Evolutionary conservation across 78 protist genomes (phyloP), one percentile per base, ranked within the genome.

Genomic region (Speleostelium caveatum): DNA sequence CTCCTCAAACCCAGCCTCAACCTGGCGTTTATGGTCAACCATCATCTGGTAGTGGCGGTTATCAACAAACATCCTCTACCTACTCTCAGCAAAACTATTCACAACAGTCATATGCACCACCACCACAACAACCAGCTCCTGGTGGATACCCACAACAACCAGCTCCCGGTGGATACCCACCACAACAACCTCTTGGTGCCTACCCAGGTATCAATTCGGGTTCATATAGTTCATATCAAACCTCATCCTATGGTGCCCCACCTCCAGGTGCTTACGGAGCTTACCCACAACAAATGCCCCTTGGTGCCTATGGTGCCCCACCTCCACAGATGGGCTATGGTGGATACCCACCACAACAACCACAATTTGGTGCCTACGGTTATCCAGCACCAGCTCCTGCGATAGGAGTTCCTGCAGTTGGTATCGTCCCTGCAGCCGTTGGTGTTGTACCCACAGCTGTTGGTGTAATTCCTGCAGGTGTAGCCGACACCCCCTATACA

Each of bases 101-200:
- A 56, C 61, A 56, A 56, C 53, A 45, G 10, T 6, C n/a, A 45
- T 6, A 10, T 14, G 6, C 6, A 12, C 53, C 53, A 45, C 53
- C 53, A 45, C 53, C 6, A 45, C 53, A 45, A 10, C 53, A 45
- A 45, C 28, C 8, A n/a, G n/a, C n/a, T n/a, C n/a, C n/a, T n/a
- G 26, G 53, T 14, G 49, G 14, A 38, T 63, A 53, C 26, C 88
- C 88, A 56, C 79, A 73, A 69, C 90, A 80, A 59, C 88, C 32
- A 73, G 14, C 56, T 36, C 42, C 30, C 3, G 32, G 26, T 22
- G 77, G 62, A 26, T 67, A 79, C 3, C 45, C 42, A 24, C 89
- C 26, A 51, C 74, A 80, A 36, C 62, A 77, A 74, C 51, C 4
- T 36, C 3, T 7, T 38, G 53, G 53, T 21, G 72, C 30, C 1